Percentiles rank a stretch among this genome's conserved stretches.
These are phyloP conservation scores for Avena atlantica DNA, from an alignment of 176 grass and related monocot genomes.

Conservation along the genomic window DNA sequence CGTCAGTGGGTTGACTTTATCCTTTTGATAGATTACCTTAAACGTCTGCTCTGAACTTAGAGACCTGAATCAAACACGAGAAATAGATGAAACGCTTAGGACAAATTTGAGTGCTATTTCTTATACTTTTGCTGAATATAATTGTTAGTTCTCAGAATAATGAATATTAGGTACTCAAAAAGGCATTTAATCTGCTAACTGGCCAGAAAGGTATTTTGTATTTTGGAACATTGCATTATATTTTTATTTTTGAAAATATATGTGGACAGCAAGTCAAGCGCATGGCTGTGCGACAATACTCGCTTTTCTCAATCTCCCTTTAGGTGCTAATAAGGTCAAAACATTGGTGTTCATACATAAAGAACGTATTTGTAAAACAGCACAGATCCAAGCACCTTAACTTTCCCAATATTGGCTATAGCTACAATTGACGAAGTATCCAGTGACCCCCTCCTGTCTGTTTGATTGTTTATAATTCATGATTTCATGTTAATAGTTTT, in stretches of 20 bases:
- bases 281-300: background rate
- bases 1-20: slow-evolving; percentile 19
- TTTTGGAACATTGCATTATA: background rate
- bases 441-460: background rate
- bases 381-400: background rate
- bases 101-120: background rate
- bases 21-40: slow-evolving; percentile 18
- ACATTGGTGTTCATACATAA: background rate
- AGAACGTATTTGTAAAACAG: background rate
- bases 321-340: background rate
- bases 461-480: background rate
- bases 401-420: background rate
- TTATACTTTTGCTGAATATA: background rate
- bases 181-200: background rate
- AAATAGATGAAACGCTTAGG: background rate
- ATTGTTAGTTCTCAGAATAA: slow-evolving; percentile 2
- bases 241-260: slow-evolving; percentile 9
- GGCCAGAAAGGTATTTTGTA: background rate
- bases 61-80: background rate
- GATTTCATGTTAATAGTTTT: background rate
- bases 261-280: background rate
- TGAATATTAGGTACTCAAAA: background rate
- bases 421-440: too few relatives aligned
- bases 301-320: too few relatives aligned
- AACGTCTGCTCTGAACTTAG: slow-evolving; percentile 8